A percentile compares a stretch with the other conserved stretches of the same genome.
phyloP scores from a whole-genome alignment of 2,329 filamentous ascomycete species.

The Ceratocystis harringtonii region DNA sequence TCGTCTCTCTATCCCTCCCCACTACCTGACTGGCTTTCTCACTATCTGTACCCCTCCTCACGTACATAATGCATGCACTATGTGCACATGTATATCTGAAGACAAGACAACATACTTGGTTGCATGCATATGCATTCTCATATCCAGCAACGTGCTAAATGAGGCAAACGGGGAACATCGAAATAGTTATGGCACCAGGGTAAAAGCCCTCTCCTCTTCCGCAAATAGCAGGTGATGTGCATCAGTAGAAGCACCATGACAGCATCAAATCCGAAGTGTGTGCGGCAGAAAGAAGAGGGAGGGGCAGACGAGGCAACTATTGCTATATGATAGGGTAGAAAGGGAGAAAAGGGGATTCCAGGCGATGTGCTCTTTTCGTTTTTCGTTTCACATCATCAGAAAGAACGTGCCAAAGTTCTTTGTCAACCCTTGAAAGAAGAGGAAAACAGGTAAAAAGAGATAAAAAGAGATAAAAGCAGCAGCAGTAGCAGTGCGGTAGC shows the following conservation, averaged over 20 bases:
- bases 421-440: not conserved
- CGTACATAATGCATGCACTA: not conserved
- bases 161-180: not conserved
- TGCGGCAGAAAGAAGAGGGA: not conserved
- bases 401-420: not conserved
- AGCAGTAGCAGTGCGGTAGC: not conserved
- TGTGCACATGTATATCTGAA: not conserved
- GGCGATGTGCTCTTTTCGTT: not conserved
- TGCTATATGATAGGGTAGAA: not conserved
- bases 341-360: not conserved
- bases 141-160: not conserved
- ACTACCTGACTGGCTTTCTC: too few species aligned
- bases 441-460: too few species aligned
- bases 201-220: not conserved
- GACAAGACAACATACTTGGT: not conserved
- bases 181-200: not conserved
- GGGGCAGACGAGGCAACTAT: not conserved
- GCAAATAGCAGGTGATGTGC: not conserved
- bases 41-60: not conserved
- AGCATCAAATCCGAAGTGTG: not conserved
- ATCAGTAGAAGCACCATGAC: not conserved
- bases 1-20: not conserved
- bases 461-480: too few species aligned
- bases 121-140: not conserved
- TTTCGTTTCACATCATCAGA: not conserved